A percentile compares a stretch with the other conserved stretches of the same genome.
Conservation (phyloP, 768 basidiomycete genomes). For the Lentinus tigrinus region DNA sequence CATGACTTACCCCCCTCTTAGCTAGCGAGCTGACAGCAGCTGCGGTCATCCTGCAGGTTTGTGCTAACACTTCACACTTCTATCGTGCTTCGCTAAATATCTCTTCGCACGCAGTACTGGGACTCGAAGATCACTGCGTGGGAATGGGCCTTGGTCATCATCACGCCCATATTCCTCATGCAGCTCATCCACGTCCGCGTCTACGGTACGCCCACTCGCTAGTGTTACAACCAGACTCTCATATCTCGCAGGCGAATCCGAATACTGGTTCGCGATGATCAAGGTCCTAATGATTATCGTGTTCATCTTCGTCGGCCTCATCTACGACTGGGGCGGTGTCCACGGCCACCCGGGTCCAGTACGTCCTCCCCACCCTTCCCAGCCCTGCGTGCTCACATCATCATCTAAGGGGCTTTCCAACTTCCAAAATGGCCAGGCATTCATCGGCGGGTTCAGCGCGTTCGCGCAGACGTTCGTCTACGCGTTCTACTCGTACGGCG, state of each 20-base stretch:
- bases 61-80: neutral
- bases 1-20: slow-evolving; percentile 15
- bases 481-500: slow-evolving; percentile 69
- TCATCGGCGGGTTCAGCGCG: slow-evolving; percentile 51
- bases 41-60: slow-evolving; percentile 48
- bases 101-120: slow-evolving; percentile 36
- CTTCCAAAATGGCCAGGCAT: slow-evolving; percentile 49
- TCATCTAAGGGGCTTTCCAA: slow-evolving; percentile 55
- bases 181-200: slow-evolving; percentile 58
- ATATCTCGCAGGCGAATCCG: slow-evolving; percentile 46
- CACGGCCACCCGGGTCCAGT: slow-evolving; percentile 59
- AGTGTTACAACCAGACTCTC: neutral
- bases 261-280: slow-evolving; percentile 63
- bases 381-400: neutral
- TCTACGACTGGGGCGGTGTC: slow-evolving; percentile 61
- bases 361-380: slow-evolving; percentile 19
- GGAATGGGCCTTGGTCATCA: slow-evolving; percentile 57
- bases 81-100: neutral
- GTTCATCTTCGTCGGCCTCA: slow-evolving; percentile 62
- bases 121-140: slow-evolving; percentile 47
- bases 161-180: slow-evolving; percentile 49
- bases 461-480: slow-evolving; percentile 63
- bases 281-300: slow-evolving; percentile 62
- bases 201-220: slow-evolving; percentile 47
- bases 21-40: slow-evolving; percentile 62